phyloP scores from a whole-genome alignment of 371 early-diverging fungal genomes.

The Rhizomucor pusillus region DNA sequence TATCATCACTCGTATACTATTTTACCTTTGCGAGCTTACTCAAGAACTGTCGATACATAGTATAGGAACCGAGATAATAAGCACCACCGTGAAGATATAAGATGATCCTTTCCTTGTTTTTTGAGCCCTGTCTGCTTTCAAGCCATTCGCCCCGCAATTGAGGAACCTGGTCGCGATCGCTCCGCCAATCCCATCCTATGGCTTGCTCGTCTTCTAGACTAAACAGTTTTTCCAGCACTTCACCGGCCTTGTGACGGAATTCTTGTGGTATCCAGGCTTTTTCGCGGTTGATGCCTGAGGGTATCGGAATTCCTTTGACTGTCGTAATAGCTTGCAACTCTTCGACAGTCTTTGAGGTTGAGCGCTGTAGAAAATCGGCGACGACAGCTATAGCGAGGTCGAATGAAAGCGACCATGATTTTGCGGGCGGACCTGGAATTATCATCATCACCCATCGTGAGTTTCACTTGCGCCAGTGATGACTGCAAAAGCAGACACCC shows the following conservation, averaged over 20 bases:
- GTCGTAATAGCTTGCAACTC: slow-evolving; percentile 32
- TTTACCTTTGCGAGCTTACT: slow-evolving; percentile 40
- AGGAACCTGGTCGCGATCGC: slow-evolving; percentile 16
- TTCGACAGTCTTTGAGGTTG: slow-evolving; percentile 33
- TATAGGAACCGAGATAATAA: slow-evolving; percentile 52
- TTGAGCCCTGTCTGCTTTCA: not conserved
- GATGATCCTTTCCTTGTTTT: slow-evolving; percentile 23
- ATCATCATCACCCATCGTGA: not conserved
- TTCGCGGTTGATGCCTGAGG: slow-evolving; percentile 17
- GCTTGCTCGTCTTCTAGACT: slow-evolving; percentile 18
- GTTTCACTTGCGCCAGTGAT: not conserved
- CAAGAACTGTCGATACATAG: slow-evolving; percentile 44
- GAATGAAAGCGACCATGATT: slow-evolving; percentile 39
- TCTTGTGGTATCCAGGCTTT: slow-evolving; percentile 23
- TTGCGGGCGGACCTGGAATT: slow-evolving; percentile 37
- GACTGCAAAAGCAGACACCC: not conserved
- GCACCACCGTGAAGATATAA: slow-evolving; percentile 77
- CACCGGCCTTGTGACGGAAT: slow-evolving; percentile 29
- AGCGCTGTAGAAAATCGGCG: slow-evolving; percentile 26
- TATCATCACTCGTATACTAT: not conserved
- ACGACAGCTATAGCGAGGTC: slow-evolving; percentile 34
- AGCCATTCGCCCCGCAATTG: slow-evolving; percentile 43
- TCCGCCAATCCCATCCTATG: slow-evolving; percentile 45
- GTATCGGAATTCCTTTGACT: slow-evolving; percentile 24
- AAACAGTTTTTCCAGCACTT: slow-evolving; percentile 16